A percentile compares a stretch with the other conserved stretches of the same genome.
Evolutionary conservation across 2,329 filamentous ascomycete species (phyloP).

Genomic region (Fusarium sterilihyphosum): DNA sequence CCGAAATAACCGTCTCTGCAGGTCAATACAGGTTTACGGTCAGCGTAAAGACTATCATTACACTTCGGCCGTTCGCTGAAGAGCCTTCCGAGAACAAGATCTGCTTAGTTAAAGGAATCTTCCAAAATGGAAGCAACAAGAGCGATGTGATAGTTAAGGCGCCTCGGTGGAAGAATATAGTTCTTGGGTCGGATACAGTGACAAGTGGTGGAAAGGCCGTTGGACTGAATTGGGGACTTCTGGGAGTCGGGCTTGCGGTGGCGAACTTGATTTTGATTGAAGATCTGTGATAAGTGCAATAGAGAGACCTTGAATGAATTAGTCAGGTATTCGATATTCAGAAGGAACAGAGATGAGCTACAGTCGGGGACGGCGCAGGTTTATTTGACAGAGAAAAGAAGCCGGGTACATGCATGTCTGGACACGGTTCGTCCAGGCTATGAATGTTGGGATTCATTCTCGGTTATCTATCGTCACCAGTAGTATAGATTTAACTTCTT

Average conservation of each 20-base stretch:
- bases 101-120: background rate
- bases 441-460: no score
- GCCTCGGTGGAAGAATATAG: background rate
- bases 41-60: background rate
- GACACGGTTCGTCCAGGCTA: no score
- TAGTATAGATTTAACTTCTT: no score
- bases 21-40: background rate
- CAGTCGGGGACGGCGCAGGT: no score
- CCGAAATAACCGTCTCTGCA: background rate
- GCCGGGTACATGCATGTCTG: no score
- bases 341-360: no score
- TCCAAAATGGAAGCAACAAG: background rate
- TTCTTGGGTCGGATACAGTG: background rate
- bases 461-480: rapidly evolving
- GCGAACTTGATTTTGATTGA: background rate
- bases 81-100: background rate
- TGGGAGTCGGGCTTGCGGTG: background rate
- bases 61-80: background rate
- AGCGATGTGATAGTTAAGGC: background rate
- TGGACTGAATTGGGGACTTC: background rate
- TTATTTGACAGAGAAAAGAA: no score
- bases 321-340: no score
- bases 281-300: background rate
- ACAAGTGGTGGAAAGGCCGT: background rate
- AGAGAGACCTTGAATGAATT: background rate